These are phyloP conservation scores for Colletotrichum liriopes DNA, from an alignment of 2,329 filamentous ascomycete species.

Conservation along the genomic window DNA sequence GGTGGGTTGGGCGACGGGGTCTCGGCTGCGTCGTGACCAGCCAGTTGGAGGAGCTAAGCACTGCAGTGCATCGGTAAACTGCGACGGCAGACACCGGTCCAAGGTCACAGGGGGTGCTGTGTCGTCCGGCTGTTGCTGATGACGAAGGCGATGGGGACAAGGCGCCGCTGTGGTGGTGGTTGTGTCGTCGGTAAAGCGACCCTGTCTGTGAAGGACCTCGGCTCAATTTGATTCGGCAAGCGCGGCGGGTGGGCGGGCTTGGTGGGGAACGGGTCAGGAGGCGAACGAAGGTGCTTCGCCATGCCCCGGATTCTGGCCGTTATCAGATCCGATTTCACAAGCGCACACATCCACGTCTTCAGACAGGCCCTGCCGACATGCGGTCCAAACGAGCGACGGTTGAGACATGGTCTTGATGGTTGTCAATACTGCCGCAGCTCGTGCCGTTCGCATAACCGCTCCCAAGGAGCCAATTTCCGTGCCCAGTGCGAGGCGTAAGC, in stretches of 20 bases:
- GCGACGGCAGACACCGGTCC: slow-evolving; percentile 3
- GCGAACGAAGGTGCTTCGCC: neutral
- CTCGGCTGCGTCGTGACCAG: neutral
- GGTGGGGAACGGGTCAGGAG: neutral
- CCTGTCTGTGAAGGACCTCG: slow-evolving; percentile 27
- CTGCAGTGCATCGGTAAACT: neutral
- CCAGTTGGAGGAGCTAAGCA: slow-evolving; percentile 1
- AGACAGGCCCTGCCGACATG: neutral
- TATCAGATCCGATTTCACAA: slow-evolving; percentile 35
- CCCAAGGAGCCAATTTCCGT: no score
- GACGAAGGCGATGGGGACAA: neutral
- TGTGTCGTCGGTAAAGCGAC: neutral
- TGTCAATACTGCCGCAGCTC: neutral
- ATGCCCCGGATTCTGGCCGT: slow-evolving; percentile 32
- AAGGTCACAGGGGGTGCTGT: slow-evolving; percentile 7
- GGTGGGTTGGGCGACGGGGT: slow-evolving; percentile 25
- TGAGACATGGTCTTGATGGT: neutral
- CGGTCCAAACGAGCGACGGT: neutral
- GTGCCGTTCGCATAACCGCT: no score
- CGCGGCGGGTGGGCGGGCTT: slow-evolving; percentile 15
- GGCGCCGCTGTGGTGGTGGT: neutral
- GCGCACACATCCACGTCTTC: neutral
- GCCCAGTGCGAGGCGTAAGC: neutral
- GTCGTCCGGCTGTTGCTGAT: slow-evolving; percentile 16
- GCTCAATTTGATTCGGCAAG: slow-evolving; percentile 39